Evolutionary conservation across 2,329 filamentous ascomycete species (phyloP).

Genomic region (Cordyceps pruinosa): DNA sequence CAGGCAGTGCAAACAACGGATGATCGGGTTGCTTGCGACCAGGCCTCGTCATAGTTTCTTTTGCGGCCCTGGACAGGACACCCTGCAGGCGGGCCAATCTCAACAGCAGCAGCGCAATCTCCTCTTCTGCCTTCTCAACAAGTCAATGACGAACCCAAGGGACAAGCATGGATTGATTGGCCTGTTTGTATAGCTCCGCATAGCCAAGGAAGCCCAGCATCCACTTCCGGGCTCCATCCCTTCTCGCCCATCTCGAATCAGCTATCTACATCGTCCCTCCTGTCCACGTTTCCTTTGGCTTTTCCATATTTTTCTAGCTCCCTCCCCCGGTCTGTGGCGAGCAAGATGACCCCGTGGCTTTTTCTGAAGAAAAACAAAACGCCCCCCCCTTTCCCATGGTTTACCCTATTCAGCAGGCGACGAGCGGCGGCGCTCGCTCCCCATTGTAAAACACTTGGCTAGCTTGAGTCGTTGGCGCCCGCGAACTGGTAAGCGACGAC

Average conservation of each 20-base stretch:
- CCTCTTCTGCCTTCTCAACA: too few relatives aligned
- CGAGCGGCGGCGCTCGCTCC: too few relatives aligned
- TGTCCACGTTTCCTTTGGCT: neutral
- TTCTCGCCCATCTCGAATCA: neutral
- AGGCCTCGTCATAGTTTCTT: neutral
- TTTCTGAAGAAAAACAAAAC: neutral
- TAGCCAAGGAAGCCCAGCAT: neutral
- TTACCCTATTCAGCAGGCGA: too few relatives aligned
- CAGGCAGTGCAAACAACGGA: neutral
- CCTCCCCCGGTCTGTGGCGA: too few relatives aligned
- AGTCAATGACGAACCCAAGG: too few relatives aligned
- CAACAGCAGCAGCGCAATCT: too few relatives aligned
- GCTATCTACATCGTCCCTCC: neutral
- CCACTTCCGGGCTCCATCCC: neutral
- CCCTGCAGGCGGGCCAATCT: too few relatives aligned
- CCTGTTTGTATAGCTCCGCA: neutral
- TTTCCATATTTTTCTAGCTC: too few relatives aligned
- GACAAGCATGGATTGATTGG: too few relatives aligned
- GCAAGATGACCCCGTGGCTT: neutral
- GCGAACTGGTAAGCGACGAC: neutral
- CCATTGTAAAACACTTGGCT: neutral
- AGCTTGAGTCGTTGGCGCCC: neutral
- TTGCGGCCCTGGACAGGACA: neutral
- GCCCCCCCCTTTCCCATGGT: too few relatives aligned
- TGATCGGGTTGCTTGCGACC: neutral